Evolutionary conservation across 139 green algal species (phyloP).

Genomic region (Axilococcus clingmanii): DNA sequence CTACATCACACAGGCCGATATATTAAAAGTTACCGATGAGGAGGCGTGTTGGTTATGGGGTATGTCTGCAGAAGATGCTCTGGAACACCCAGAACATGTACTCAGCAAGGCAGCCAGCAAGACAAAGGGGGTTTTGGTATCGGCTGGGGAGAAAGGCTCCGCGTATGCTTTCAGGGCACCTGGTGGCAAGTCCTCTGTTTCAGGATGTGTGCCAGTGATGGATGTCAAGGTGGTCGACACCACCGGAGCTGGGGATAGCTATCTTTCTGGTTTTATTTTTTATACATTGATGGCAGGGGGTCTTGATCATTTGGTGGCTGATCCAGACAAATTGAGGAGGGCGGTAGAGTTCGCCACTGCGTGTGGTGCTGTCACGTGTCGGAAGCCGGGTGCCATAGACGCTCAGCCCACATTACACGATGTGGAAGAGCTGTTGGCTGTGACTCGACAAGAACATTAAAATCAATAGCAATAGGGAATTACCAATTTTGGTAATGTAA

Average conservation of each 20-base stretch:
- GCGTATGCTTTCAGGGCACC: slow-evolving; percentile 55
- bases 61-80: slow-evolving; percentile 35
- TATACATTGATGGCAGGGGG: slow-evolving; percentile 44
- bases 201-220: slow-evolving; percentile 50
- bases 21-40: slow-evolving; percentile 79
- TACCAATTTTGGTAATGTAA: background rate
- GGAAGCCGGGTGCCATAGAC: slow-evolving; percentile 59
- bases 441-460: background rate
- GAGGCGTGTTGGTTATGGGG: slow-evolving; percentile 76
- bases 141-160: slow-evolving; percentile 61
- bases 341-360: slow-evolving; percentile 51
- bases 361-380: slow-evolving; percentile 54
- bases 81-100: slow-evolving; percentile 34
- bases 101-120: slow-evolving; percentile 29
- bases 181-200: slow-evolving; percentile 34
- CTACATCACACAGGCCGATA: slow-evolving; percentile 45
- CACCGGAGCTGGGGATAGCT: slow-evolving; percentile 82
- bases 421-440: slow-evolving; percentile 36
- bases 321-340: slow-evolving; percentile 32
- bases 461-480: background rate
- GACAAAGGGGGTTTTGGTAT: slow-evolving; percentile 62
- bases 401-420: slow-evolving; percentile 54
- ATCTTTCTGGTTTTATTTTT: slow-evolving; percentile 41
- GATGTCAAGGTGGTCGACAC: slow-evolving; percentile 70
- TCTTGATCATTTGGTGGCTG: slow-evolving; percentile 37